A percentile compares a stretch with the other conserved stretches of the same genome.
These are phyloP conservation scores for Prototheca cutis DNA, from an alignment of 163 green algal genomes.

Conservation along the genomic window DNA sequence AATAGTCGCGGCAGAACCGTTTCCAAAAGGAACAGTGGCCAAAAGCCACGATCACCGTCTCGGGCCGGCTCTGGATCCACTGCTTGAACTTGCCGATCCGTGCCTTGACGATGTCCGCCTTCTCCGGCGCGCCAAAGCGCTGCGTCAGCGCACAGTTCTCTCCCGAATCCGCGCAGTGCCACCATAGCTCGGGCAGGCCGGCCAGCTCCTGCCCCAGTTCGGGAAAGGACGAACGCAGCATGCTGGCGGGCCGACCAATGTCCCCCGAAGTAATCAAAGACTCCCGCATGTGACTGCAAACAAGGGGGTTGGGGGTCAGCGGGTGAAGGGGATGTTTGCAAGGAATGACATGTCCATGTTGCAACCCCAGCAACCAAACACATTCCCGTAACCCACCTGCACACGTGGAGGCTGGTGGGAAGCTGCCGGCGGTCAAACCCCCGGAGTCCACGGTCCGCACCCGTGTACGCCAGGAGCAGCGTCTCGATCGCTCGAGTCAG, in stretches of 20 bases:
- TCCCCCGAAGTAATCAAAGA: conserved; percentile 54
- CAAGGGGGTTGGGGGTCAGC: not conserved
- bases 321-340: not conserved
- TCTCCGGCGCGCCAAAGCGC: conserved; percentile 30
- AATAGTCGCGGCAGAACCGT: conserved; percentile 11
- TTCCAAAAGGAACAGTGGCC: conserved; percentile 58
- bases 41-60: conserved; percentile 54
- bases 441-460: not conserved
- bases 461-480: conserved; percentile 35
- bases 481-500: conserved; percentile 58
- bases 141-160: conserved; percentile 31
- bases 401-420: conserved; percentile 5
- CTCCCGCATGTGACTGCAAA: conserved; percentile 36
- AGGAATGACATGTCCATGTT: no score
- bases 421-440: not conserved
- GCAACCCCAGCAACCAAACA: not conserved
- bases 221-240: conserved; percentile 37
- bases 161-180: conserved; percentile 28
- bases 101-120: conserved; percentile 26
- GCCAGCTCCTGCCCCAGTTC: conserved; percentile 28
- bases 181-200: conserved; percentile 51
- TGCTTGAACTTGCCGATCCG: conserved; percentile 41
- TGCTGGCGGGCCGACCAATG: conserved; percentile 38
- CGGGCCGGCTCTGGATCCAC: conserved; percentile 43
- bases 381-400: conserved; percentile 8